Conservation (phyloP, 225 moss, liverwort and hornwort species). For the Marchantia paleacea region DNA sequence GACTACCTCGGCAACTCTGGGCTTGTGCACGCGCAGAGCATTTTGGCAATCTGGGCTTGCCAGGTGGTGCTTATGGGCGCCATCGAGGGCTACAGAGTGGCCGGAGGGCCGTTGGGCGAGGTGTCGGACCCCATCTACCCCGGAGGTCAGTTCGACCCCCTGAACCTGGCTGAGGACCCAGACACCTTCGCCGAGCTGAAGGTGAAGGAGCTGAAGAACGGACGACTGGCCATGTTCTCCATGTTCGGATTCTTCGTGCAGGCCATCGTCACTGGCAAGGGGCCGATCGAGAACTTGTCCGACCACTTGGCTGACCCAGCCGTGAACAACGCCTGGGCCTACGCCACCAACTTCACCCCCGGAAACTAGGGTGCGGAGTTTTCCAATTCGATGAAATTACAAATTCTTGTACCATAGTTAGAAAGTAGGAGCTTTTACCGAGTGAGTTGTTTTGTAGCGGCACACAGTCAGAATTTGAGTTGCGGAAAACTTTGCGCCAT, state of each 20-base stretch:
- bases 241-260: constrained; percentile 42
- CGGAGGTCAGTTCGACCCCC: constrained; percentile 37
- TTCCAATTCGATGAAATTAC: no score
- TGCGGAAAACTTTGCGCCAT: no score
- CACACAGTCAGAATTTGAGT: no score
- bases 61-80: constrained; percentile 18
- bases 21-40: constrained; percentile 25
- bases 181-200: constrained; percentile 50
- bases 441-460: no score
- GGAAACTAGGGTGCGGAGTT: background rate
- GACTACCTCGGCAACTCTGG: constrained; percentile 45
- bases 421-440: no score
- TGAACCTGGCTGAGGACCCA: constrained; percentile 45
- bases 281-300: constrained; percentile 36
- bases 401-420: no score
- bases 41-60: constrained; percentile 10
- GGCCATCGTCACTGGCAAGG: constrained; percentile 48
- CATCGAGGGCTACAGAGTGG: constrained; percentile 22
- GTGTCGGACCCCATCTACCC: constrained; percentile 39
- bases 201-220: constrained; percentile 52
- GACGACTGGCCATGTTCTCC: constrained; percentile 38
- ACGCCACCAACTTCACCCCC: constrained; percentile 19
- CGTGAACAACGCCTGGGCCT: constrained; percentile 13
- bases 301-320: constrained; percentile 42
- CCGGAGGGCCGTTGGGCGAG: constrained; percentile 38